These are phyloP conservation scores for Nothophytophthora sp. DNA, from an alignment of 352 stramenopile species.

Conservation along the genomic window DNA sequence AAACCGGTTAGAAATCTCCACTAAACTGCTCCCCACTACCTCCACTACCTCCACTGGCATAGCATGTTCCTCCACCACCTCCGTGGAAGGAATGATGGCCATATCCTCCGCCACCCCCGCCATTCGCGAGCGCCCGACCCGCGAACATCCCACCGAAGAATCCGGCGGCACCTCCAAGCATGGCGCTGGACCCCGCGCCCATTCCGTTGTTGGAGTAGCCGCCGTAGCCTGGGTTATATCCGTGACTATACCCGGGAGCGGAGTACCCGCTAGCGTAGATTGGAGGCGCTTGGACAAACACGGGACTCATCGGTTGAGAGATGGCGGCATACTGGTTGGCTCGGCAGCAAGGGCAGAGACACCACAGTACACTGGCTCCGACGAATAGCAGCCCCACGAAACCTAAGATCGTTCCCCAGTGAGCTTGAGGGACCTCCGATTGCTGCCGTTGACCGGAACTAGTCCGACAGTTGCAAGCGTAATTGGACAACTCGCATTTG, in stretches of 20 bases:
- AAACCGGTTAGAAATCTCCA: conserved; percentile 23
- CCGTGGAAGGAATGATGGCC: conserved; percentile 1
- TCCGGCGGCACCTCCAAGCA: conserved; percentile 25
- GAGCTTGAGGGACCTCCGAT: conserved; percentile 9
- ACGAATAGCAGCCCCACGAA: conserved; percentile 12
- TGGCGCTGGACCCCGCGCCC: conserved; percentile 22
- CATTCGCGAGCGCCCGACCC: conserved; percentile 14
- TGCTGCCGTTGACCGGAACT: background rate
- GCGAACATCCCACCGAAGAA: conserved; percentile 26
- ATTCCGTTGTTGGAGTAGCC: conserved; percentile 19
- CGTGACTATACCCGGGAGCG: conserved; percentile 2
- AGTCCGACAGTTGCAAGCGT: conserved; percentile 26
- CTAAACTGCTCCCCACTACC: conserved; percentile 33
- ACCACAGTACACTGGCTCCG: conserved; percentile 21
- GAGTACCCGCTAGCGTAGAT: conserved; percentile 20
- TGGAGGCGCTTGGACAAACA: conserved; percentile 13
- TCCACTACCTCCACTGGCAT: no score
- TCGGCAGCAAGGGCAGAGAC: conserved; percentile 24
- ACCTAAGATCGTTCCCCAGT: conserved; percentile 10
- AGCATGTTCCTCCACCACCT: conserved; percentile 16
- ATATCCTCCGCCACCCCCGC: conserved; percentile 13
- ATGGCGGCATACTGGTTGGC: conserved; percentile 12
- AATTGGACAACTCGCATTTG: conserved; percentile 28
- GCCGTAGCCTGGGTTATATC: conserved; percentile 12
- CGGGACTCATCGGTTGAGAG: conserved; percentile 18